These are phyloP conservation scores for Phoma sp. DNA, from an alignment of 2,329 filamentous ascomycete species.

Conservation along the genomic window DNA sequence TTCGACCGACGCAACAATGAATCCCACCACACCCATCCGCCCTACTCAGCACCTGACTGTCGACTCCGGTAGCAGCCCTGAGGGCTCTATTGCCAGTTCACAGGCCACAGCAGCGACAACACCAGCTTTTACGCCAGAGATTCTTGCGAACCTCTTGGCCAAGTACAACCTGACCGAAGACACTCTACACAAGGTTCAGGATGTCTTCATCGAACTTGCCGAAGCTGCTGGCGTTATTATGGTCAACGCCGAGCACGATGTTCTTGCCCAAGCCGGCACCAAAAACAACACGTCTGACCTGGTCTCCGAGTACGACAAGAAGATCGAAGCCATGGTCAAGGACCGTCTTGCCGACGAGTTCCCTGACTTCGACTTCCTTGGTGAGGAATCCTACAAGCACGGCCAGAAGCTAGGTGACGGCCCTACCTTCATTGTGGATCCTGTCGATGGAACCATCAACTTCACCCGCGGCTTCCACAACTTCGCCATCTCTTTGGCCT, in stretches of 20 bases:
- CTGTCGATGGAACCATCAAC: constrained; percentile 50
- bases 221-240: constrained; percentile 42
- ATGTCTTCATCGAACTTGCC: constrained; percentile 35
- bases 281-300: constrained; percentile 57
- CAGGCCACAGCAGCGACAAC: constrained; percentile 16
- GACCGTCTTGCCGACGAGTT: constrained; percentile 52
- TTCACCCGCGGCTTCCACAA: constrained; percentile 49
- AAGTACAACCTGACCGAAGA: constrained; percentile 25
- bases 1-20: background rate
- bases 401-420: constrained; percentile 37
- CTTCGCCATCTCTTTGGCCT: constrained; percentile 42
- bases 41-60: background rate
- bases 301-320: constrained; percentile 62
- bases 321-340: constrained; percentile 60
- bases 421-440: constrained; percentile 48
- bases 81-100: background rate
- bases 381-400: constrained; percentile 46
- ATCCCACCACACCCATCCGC: background rate
- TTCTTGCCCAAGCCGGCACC: constrained; percentile 24
- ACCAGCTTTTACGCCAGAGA: constrained; percentile 13
- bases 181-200: constrained; percentile 24
- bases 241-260: constrained; percentile 37
- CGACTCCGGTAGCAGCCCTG: constrained; percentile 6
- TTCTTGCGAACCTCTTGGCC: constrained; percentile 20
- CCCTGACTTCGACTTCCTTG: constrained; percentile 52